These are phyloP conservation scores for Fusarium foetens DNA, from an alignment of 2,329 filamentous ascomycete genomes.

Conservation along the genomic window DNA sequence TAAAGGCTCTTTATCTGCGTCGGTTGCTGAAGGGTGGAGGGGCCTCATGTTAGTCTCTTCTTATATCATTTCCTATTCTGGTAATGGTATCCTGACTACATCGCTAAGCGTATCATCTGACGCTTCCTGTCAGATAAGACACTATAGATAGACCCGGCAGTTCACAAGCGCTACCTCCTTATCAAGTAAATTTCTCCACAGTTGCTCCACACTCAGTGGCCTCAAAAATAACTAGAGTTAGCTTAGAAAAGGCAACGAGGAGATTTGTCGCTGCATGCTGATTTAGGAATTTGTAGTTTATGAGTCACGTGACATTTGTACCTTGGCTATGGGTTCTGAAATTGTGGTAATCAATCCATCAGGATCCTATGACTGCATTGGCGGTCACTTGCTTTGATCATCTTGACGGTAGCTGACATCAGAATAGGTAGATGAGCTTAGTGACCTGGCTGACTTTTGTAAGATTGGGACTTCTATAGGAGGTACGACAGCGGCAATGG, in stretches of 20 bases:
- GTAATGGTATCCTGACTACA: not conserved
- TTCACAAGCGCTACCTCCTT: not conserved
- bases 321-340: not conserved
- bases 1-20: not conserved
- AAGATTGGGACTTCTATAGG: accelerated
- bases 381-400: not conserved
- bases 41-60: not conserved
- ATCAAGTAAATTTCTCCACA: not conserved
- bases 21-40: not conserved
- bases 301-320: not conserved
- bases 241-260: too few species aligned
- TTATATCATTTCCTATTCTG: not conserved
- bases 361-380: not conserved
- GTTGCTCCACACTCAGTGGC: not conserved
- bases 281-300: not conserved
- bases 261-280: not conserved
- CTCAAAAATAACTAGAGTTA: not conserved
- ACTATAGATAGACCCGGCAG: not conserved
- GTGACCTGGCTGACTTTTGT: accelerated
- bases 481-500: too few species aligned
- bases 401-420: too few species aligned
- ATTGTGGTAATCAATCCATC: not conserved
- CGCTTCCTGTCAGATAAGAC: not conserved
- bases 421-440: too few species aligned
- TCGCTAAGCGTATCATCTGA: not conserved